These are phyloP conservation scores for Leavenworthia alabamica DNA, from an alignment of 345 rosid species.

Conservation along the genomic window DNA sequence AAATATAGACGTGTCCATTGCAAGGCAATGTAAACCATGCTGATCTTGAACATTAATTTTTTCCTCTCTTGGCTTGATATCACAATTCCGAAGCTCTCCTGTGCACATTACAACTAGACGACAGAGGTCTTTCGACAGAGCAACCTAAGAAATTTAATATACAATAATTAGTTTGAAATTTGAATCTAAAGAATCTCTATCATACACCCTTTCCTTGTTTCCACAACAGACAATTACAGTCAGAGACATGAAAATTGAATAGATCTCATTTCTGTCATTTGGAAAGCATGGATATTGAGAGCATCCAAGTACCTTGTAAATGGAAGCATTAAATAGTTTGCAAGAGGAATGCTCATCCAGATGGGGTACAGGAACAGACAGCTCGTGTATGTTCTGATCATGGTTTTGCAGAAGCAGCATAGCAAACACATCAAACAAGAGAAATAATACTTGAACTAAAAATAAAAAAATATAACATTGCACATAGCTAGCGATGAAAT, in stretches of 20 bases:
- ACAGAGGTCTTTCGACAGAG: slow-evolving; percentile 86
- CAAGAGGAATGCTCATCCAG: slow-evolving; percentile 36
- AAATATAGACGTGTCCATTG: slow-evolving; percentile 80
- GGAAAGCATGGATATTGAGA: slow-evolving; percentile 5
- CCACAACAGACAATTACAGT: neutral
- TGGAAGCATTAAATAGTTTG: slow-evolving; percentile 49
- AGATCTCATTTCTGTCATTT: neutral
- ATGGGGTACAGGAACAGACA: slow-evolving; percentile 40
- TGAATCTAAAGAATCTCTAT: neutral
- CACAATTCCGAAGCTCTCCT: slow-evolving; percentile 59
- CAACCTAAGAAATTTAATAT: slow-evolving; percentile 44
- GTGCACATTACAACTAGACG: slow-evolving; percentile 68
- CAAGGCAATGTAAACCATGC: slow-evolving; percentile 66
- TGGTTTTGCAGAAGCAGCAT: slow-evolving; percentile 16
- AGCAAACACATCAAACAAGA: slow-evolving; percentile 9
- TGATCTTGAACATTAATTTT: slow-evolving; percentile 29
- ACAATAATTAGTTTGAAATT: slow-evolving; percentile 12
- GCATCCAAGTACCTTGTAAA: slow-evolving; percentile 46
- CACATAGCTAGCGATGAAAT: neutral
- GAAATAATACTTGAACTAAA: neutral
- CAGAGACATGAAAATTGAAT: neutral
- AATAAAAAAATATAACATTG: neutral
- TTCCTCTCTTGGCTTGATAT: slow-evolving; percentile 30
- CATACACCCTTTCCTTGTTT: neutral
- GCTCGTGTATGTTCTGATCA: slow-evolving; percentile 67